Evolutionary conservation across 331 rosid genomes (phyloP).

Genomic region (Erythrophleum ivorense): DNA sequence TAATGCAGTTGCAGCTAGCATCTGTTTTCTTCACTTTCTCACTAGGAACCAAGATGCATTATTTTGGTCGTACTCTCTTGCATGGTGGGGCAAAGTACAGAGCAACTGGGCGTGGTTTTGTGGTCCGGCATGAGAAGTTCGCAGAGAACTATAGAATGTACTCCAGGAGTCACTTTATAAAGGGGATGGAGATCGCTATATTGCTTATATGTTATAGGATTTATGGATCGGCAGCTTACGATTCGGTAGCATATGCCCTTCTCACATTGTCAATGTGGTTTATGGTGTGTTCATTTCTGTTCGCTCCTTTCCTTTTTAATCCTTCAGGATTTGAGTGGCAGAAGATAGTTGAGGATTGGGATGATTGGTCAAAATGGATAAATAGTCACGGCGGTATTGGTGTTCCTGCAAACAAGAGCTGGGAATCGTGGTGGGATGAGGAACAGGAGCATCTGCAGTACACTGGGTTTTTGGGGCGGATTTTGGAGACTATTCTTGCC

Average conservation of each 20-base stretch:
- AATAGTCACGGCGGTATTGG: conserved; percentile 89
- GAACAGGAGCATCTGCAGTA: conserved; percentile 90
- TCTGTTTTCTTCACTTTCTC: conserved; percentile 96
- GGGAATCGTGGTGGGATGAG: conserved; percentile 99
- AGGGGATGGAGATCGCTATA: conserved; percentile 82
- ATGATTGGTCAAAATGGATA: conserved; percentile 97
- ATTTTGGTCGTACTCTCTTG: conserved; percentile 89
- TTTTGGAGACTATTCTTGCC: conserved; percentile 74
- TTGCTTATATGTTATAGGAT: conserved; percentile 74
- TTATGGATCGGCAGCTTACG: conserved; percentile 69
- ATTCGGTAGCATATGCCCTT: conserved; percentile 51
- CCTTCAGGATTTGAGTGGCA: conserved; percentile 99
- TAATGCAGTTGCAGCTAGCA: conserved; percentile 94
- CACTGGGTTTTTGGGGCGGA: conserved; percentile 74
- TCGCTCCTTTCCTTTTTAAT: conserved; percentile 91
- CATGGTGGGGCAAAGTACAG: conserved; percentile 98
- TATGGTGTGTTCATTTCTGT: conserved; percentile 80
- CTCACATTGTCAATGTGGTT: conserved; percentile 91
- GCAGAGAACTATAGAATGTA: conserved; percentile 93
- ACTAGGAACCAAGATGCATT: conserved; percentile 89
- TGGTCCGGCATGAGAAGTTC: conserved; percentile 89
- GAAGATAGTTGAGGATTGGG: conserved; percentile 96
- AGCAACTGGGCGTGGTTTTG: conserved; percentile 99
- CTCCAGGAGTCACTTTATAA: conserved; percentile 92
- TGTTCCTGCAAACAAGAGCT: conserved; percentile 89